Evolutionary conservation across 257 asterid species (phyloP), one percentile per base, ranked within the genome.

Genomic region (Linaria vulgaris): DNA sequence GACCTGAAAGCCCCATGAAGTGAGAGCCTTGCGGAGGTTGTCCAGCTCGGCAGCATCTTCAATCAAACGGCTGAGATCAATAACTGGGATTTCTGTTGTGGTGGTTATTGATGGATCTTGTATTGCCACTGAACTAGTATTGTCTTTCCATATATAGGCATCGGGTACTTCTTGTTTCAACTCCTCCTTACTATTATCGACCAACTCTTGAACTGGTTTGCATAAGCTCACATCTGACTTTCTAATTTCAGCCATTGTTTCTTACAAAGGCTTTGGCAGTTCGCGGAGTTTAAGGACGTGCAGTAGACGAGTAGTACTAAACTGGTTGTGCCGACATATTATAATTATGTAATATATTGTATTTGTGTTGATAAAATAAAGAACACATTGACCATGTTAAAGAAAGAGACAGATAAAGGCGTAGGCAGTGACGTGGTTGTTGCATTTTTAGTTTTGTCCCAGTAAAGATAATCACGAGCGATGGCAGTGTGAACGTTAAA

Each of bases 1-100:
- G n/a, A 86, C 91, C 95, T 86, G 95, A 71, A 86, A 78, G 77
- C 95, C 85, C 79, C 86, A 80, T 12, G 83, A 64, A 43, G 56
- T 45, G 71, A 86, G 84, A 59, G 91, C 84, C 15, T 82, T 68
- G 2, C 66, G 82, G 70, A 86, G 87, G 24, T 74, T 76, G 22
- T 59, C 69, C 31, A 85, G 85, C 69, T 82, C 79, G 9, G 54
- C 67, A 38, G 55, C 69, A 38, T 63, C 70, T 7, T 37, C 11
- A 50, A 14, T 16, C 70, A 84, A 58, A 4, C n/a, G 65, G 41
- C 46, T 25, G 16, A 80, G 13, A 73, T 82, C 88, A 14, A 87
- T 64, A 2, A 72, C 69, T 14, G 90, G 92, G 24, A 80, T 69
- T 10, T 84, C 79, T 23, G 66, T 44, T 20, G 10, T 4, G 10